Base-by-base conservation (phyloP, 495 filamentous ascomycete species). In the Annulohypoxylon maeteangense region DNA sequence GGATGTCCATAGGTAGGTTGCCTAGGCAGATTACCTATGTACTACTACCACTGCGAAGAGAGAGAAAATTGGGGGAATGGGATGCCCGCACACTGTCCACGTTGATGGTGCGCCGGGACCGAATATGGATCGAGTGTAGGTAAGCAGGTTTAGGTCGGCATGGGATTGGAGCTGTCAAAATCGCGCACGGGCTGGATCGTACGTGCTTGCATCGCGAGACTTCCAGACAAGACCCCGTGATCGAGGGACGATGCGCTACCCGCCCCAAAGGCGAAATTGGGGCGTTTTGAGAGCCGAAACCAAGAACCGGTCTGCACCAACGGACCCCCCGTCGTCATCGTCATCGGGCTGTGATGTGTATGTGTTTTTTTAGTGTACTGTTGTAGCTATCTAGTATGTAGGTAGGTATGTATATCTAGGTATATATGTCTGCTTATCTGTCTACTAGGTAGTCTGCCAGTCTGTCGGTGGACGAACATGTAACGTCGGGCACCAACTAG, bases 241-340 rank as follows among this genome's bases (percentile, higher is more conserved):
- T 34, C 18, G 27, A 54, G 31, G n/a, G 50, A 29, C 0, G 27
- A 54, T 34, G 32, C 65, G 57, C 57, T 55, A 38, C n/a, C 56
- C 61, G 36, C 44, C 16, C 7, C 42, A 44, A n/a, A 47, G 53
- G 54, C 25, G 50, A 58, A 53, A 48, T 25, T 57, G 4, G 31
- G 22, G 45, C 38, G 70, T 72, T 72, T 68, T 72, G 58, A 68
- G 16, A 72, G 60, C 70, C 70, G 70, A 72, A 61, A 42, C 31
- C 11, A 42, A 51, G 47, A 29, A 29, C 47, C 23, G n/a, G 5
- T 20, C 55, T 16, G 47, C 31, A 48, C 50, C 34, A 60, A 48
- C 40, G 7, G 1, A 3, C 8, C 16, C 23, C 23, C 23, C 20
- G 10, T n/a, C 14, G 23, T 48, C 10, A 23, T 25, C 20, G 45